Evolutionary conservation across 2,329 filamentous ascomycete genomes (phyloP).

Genomic region (Lachnellula arida): DNA sequence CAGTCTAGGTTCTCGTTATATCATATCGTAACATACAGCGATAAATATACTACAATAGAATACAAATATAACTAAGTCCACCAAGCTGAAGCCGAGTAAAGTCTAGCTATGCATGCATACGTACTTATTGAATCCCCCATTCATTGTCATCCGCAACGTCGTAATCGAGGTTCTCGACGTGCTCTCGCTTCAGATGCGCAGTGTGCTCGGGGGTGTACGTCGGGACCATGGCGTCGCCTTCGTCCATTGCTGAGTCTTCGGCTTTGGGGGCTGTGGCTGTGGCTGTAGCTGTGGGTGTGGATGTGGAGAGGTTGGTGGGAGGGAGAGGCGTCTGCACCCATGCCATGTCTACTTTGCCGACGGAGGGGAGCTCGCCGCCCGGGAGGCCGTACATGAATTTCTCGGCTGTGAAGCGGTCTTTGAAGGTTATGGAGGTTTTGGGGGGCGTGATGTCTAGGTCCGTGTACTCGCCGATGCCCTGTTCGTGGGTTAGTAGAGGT

Average conservation of each 20-base stretch:
- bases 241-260: slow-evolving; percentile 18
- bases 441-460: slow-evolving; percentile 47
- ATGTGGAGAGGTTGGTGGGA: slow-evolving; percentile 16
- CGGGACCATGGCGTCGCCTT: slow-evolving; percentile 30
- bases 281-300: too few relatives aligned
- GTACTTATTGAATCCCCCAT: slow-evolving; percentile 22
- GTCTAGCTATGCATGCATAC: not conserved
- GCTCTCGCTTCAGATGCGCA: slow-evolving; percentile 12
- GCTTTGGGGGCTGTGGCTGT: not conserved
- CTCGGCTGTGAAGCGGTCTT: slow-evolving; percentile 67
- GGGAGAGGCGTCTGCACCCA: slow-evolving; percentile 47
- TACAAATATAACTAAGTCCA: slow-evolving; percentile 1
- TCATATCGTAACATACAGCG: not conserved
- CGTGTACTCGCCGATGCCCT: slow-evolving; percentile 60
- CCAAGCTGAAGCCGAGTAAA: not conserved
- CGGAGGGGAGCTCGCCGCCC: slow-evolving; percentile 53
- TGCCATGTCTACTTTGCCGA: slow-evolving; percentile 59
- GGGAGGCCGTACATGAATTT: slow-evolving; percentile 58
- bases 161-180: slow-evolving; percentile 34
- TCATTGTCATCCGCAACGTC: slow-evolving; percentile 40
- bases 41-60: slow-evolving; percentile 1
- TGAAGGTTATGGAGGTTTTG: slow-evolving; percentile 55
- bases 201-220: slow-evolving; percentile 12
- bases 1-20: not conserved
- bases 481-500: slow-evolving; percentile 7